Evolutionary conservation across 257 asterid species (phyloP).

Genomic region (Solanum infundibuliforme): DNA sequence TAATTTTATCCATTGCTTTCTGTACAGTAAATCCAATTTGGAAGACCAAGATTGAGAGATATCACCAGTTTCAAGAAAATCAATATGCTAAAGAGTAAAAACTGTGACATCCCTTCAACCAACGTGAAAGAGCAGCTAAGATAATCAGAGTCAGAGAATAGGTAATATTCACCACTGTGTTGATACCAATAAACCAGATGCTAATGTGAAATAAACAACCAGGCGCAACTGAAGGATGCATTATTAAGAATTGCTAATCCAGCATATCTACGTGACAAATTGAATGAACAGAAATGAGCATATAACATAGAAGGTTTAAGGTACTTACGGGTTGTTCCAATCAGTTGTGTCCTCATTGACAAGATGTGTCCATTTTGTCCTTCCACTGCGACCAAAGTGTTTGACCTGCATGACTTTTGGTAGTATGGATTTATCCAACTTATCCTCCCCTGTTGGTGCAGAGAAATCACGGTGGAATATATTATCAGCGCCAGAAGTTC

Average conservation of each 20-base stretch:
- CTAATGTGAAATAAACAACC: neutral
- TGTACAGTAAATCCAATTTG: neutral
- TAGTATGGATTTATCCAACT: slow-evolving; percentile 70
- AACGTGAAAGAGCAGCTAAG: neutral
- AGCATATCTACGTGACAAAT: neutral
- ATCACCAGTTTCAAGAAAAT: neutral
- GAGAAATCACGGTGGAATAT: slow-evolving; percentile 74
- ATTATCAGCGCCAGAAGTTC: slow-evolving; percentile 48
- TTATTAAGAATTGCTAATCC: neutral
- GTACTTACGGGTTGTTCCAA: slow-evolving; percentile 85
- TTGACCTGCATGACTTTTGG: slow-evolving; percentile 98
- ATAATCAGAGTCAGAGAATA: neutral
- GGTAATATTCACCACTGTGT: neutral
- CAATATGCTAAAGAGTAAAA: neutral
- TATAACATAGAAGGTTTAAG: neutral
- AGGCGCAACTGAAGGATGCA: neutral
- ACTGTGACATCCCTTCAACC: neutral
- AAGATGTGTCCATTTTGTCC: slow-evolving; percentile 96
- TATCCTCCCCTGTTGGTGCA: slow-evolving; percentile 91
- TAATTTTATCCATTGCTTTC: neutral
- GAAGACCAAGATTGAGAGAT: neutral
- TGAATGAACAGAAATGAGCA: neutral
- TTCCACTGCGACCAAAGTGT: slow-evolving; percentile 95
- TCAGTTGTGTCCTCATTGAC: slow-evolving; percentile 95
- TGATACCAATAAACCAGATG: neutral